Conservation (phyloP, 1,139 yeast genomes). For the Diutina scorzettiae region DNA sequence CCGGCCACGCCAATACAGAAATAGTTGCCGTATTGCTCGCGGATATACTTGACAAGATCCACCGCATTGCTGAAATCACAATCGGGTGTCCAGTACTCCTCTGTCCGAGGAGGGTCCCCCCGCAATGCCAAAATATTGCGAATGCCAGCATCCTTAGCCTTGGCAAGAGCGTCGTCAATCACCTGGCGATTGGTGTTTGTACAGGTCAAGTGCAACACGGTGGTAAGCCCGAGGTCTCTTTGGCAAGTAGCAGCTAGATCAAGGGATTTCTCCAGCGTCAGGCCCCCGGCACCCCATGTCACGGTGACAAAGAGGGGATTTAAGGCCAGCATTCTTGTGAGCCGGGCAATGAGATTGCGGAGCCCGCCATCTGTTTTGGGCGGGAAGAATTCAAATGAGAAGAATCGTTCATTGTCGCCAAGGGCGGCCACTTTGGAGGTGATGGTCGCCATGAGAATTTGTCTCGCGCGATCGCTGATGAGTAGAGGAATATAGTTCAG, state of each 20-base stretch:
- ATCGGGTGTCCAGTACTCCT: slow-evolving; percentile 50
- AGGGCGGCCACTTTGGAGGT: slow-evolving; percentile 26
- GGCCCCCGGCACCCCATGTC: slow-evolving; percentile 99
- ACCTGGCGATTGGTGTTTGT: slow-evolving; percentile 75
- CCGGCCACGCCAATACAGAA: slow-evolving; percentile 90
- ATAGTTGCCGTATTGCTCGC: slow-evolving; percentile 52
- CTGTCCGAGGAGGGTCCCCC: slow-evolving; percentile 92
- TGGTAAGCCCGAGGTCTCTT: slow-evolving; percentile 64
- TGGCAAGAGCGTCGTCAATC: slow-evolving; percentile 65
- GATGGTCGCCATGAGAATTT: slow-evolving; percentile 10
- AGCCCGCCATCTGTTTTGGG: slow-evolving; percentile 89
- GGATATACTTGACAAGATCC: slow-evolving; percentile 74
- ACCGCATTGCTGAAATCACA: slow-evolving; percentile 62
- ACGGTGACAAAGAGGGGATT: slow-evolving; percentile 86
- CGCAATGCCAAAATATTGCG: slow-evolving; percentile 82
- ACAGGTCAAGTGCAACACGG: slow-evolving; percentile 91
- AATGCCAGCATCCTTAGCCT: slow-evolving; percentile 69
- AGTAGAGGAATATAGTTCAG: too few relatives aligned
- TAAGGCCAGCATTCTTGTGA: slow-evolving; percentile 77
- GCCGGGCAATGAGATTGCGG: slow-evolving; percentile 71
- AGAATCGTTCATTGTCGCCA: slow-evolving; percentile 44
- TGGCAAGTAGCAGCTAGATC: slow-evolving; percentile 75
- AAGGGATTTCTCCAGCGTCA: slow-evolving; percentile 77
- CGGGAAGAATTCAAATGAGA: slow-evolving; percentile 93
- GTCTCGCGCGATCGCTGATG: neutral